Evolutionary conservation across 1,284 basidiomycete species (phyloP).

Genomic region (Ustilago crameri): DNA sequence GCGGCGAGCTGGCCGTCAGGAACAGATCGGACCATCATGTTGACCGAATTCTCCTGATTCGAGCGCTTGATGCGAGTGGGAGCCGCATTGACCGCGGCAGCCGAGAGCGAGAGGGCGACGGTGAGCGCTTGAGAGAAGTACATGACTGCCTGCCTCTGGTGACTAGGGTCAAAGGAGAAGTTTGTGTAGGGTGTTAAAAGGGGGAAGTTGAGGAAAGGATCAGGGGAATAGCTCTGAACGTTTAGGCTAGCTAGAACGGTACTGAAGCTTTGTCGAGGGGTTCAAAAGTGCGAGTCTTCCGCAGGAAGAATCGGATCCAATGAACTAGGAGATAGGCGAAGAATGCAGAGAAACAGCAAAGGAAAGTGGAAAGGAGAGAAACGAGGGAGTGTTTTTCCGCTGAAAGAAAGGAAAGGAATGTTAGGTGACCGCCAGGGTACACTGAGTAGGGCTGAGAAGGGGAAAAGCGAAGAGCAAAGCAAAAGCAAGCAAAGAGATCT

Average conservation of each 20-base stretch:
- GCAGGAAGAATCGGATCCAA: slow-evolving; percentile 25
- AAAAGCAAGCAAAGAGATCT: slow-evolving; percentile 33
- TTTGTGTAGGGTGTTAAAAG: slow-evolving; percentile 2
- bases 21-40: no score
- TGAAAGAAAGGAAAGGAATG: background rate
- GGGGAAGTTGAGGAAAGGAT: background rate
- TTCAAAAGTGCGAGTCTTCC: slow-evolving; percentile 19
- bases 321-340: slow-evolving; percentile 1
- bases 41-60: no score
- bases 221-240: slow-evolving; percentile 8
- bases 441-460: slow-evolving; percentile 34
- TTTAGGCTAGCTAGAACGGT: slow-evolving; percentile 39
- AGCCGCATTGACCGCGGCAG: slow-evolving; percentile 41
- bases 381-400: slow-evolving; percentile 24
- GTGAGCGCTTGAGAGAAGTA: slow-evolving; percentile 52
- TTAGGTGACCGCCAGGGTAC: slow-evolving; percentile 54
- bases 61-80: slow-evolving; percentile 17
- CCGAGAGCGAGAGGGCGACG: slow-evolving; percentile 49
- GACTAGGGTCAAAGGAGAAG: background rate
- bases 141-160: slow-evolving; percentile 14
- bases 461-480: slow-evolving; percentile 36
- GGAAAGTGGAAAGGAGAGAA: background rate
- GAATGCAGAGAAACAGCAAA: slow-evolving; percentile 15
- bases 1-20: slow-evolving; percentile 19
- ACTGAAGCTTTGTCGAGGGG: slow-evolving; percentile 7